Evolutionary conservation across 2,329 filamentous ascomycete species (phyloP).

Genomic region (Aspergillus eucalypticola): DNA sequence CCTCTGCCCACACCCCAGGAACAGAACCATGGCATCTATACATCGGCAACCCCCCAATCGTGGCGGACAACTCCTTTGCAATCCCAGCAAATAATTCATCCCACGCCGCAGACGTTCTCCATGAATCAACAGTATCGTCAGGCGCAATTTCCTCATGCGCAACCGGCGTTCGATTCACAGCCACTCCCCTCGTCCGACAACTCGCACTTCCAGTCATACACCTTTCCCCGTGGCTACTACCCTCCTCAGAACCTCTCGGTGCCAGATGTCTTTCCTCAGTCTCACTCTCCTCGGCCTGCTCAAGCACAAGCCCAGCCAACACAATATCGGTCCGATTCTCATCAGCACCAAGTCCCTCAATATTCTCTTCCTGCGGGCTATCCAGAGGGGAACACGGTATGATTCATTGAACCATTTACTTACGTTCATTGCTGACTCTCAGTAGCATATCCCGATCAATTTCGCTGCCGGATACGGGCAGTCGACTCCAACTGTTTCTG

Average conservation of each 20-base stretch:
- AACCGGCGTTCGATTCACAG: constrained; percentile 33
- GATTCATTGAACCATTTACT: not conserved
- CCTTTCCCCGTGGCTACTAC: constrained; percentile 36
- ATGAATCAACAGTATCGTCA: constrained; percentile 34
- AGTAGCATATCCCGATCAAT: constrained; percentile 30
- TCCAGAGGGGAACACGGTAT: constrained; percentile 28
- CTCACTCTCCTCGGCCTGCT: constrained; percentile 25
- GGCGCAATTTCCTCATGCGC: constrained; percentile 34
- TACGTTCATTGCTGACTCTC: constrained; percentile 15
- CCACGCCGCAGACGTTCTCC: constrained; percentile 30
- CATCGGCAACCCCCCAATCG: constrained; percentile 31
- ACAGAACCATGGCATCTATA: constrained; percentile 34
- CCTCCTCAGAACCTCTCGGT: constrained; percentile 29
- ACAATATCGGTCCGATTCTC: constrained; percentile 19
- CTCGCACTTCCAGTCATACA: constrained; percentile 36
- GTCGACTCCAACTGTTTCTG: constrained; percentile 22
- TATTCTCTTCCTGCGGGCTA: constrained; percentile 32
- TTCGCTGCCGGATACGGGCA: constrained; percentile 34
- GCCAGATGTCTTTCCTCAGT: constrained; percentile 31
- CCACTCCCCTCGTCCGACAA: constrained; percentile 31
- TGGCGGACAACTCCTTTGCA: constrained; percentile 38
- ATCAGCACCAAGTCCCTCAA: constrained; percentile 25
- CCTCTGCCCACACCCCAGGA: constrained; percentile 29
- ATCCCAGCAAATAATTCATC: constrained; percentile 23
- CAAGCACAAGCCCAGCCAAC: constrained; percentile 26